phyloP scores from a whole-genome alignment of 2,329 filamentous ascomycete genomes.

The Helicocarpus griseus region DNA sequence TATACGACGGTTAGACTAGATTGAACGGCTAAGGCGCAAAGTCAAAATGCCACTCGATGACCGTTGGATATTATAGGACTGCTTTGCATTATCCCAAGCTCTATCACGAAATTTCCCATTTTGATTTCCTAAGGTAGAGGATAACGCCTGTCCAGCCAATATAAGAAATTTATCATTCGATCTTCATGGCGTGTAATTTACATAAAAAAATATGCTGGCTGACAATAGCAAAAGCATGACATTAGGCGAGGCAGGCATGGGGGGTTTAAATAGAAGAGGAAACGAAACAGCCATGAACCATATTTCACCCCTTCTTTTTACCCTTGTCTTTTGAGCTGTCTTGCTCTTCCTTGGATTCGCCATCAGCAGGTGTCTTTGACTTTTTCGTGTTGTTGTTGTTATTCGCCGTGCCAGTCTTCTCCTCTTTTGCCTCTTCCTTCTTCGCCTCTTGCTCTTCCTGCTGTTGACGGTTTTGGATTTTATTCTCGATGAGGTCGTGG shows the following conservation, averaged over 20 bases:
- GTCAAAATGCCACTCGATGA: too few species aligned
- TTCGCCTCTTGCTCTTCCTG: conserved; percentile 86
- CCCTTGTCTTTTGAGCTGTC: conserved; percentile 49
- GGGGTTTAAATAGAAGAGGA: not conserved
- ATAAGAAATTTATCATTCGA: conserved; percentile 13
- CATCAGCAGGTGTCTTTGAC: conserved; percentile 34
- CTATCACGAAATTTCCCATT: too few species aligned
- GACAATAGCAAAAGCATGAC: not conserved
- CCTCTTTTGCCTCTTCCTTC: conserved; percentile 57
- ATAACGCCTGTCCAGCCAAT: conserved; percentile 15
- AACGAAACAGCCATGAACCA: not conserved
- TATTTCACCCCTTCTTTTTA: conserved; percentile 45
- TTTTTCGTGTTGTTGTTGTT: conserved; percentile 46
- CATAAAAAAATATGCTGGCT: conserved; percentile 2
- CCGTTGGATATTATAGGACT: too few species aligned
- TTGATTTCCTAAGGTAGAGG: not conserved
- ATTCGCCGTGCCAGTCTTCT: conserved; percentile 30
- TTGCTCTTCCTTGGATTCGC: conserved; percentile 48
- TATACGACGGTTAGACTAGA: too few species aligned
- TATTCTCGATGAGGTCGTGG: conserved; percentile 99
- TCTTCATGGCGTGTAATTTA: conserved; percentile 1
- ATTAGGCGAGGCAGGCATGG: conserved; percentile 11
- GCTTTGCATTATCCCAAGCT: too few species aligned
- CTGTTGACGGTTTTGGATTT: conserved; percentile 97
- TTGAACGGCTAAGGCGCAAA: too few species aligned